These are phyloP conservation scores for Tolypocladium inflatum DNA, from an alignment of 2,329 filamentous ascomycete genomes.

Conservation along the genomic window DNA sequence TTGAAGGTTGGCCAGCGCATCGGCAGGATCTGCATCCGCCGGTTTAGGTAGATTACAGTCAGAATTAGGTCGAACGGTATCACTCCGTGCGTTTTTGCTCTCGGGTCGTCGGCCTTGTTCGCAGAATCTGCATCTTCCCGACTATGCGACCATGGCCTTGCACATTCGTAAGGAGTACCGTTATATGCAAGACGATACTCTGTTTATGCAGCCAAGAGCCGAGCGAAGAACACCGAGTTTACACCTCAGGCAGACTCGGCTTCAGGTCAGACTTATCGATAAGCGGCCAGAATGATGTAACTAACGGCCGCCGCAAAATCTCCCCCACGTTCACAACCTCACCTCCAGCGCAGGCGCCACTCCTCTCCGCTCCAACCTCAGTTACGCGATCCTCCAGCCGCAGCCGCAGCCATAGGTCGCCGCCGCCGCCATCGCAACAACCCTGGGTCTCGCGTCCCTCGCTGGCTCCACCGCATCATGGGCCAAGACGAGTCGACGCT, in stretches of 20 bases:
- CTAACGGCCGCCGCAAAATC: background rate
- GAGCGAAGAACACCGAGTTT: no score
- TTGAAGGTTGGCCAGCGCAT: background rate
- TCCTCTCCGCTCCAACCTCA: background rate
- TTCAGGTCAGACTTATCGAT: background rate
- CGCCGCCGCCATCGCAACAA: background rate
- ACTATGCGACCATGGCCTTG: background rate
- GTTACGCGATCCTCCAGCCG: background rate
- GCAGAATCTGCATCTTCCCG: background rate
- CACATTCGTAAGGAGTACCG: no score
- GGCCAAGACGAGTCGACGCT: slow-evolving; percentile 73
- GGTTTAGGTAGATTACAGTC: background rate
- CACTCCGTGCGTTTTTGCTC: background rate
- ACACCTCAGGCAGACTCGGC: background rate
- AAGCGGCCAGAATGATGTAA: background rate
- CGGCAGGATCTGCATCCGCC: background rate
- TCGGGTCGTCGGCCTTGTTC: background rate
- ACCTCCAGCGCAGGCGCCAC: background rate
- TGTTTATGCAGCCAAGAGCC: background rate
- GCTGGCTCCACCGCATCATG: slow-evolving; percentile 48
- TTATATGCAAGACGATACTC: background rate
- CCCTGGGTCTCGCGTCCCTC: background rate
- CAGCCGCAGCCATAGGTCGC: background rate
- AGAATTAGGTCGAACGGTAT: background rate
- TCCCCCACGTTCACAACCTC: background rate